phyloP scores from a whole-genome alignment of 192 early-diverging fungal genomes.

The Coemansia sp. region DNA sequence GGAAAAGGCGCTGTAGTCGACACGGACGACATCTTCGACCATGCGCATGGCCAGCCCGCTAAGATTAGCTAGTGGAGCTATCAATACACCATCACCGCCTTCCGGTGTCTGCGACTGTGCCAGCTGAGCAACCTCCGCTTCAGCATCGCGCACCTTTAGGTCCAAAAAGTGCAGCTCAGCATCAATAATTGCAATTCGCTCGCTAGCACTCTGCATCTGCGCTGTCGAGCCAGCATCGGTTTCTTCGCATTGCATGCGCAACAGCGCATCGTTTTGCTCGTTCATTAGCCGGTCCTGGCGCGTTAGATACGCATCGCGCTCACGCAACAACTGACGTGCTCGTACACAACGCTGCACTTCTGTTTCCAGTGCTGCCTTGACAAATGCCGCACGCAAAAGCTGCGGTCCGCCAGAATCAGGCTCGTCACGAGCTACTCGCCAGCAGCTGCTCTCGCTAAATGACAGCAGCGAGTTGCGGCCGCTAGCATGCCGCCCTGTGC shows the following conservation, averaged over 20 bases:
- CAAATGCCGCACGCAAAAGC: constrained; percentile 47
- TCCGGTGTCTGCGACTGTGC: constrained; percentile 8
- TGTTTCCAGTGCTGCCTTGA: constrained; percentile 38
- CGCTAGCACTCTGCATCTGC: constrained; percentile 7
- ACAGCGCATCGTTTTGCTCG: constrained; percentile 42
- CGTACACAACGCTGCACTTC: constrained; percentile 48
- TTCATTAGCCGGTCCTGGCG: constrained; percentile 48
- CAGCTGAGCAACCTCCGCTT: constrained; percentile 46
- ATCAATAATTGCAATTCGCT: constrained; percentile 43
- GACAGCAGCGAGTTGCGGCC: constrained; percentile 36
- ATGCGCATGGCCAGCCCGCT: constrained; percentile 55
- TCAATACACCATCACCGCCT: constrained; percentile 12
- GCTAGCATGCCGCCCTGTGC: constrained; percentile 32
- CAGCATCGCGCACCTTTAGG: constrained; percentile 49
- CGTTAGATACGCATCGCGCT: constrained; percentile 39
- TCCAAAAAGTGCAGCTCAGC: constrained; percentile 51
- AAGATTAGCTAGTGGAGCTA: constrained; percentile 33
- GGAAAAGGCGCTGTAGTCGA: constrained; percentile 45
- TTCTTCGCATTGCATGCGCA: constrained; percentile 26
- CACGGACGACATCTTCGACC: constrained; percentile 52
- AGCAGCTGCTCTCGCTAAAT: constrained; percentile 44
- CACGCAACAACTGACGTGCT: constrained; percentile 42
- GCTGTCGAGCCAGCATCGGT: constrained; percentile 16
- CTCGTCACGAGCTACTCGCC: constrained; percentile 19
- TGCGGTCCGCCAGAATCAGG: constrained; percentile 17